These are phyloP conservation scores for Colletotrichum sp. DNA, from an alignment of 2,329 filamentous ascomycete genomes.

Conservation along the genomic window DNA sequence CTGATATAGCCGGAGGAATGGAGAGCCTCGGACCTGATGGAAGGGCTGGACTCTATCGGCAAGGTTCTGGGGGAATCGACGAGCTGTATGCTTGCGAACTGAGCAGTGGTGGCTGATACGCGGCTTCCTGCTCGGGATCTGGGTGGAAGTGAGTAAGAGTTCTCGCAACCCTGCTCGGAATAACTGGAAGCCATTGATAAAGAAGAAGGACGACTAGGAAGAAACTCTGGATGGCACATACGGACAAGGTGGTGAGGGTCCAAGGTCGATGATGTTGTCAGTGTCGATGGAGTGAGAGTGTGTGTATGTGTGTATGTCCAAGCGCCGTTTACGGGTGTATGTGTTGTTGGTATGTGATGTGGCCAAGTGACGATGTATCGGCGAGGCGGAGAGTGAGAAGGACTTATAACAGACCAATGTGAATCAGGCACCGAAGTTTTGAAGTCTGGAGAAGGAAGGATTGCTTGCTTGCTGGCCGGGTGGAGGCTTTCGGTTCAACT, in stretches of 20 bases:
- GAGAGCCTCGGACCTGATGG: constrained; percentile 26
- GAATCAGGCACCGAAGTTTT: constrained; percentile 14
- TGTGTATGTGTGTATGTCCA: constrained; percentile 3
- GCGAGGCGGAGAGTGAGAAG: not conserved
- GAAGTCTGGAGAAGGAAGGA: constrained; percentile 18
- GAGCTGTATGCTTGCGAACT: constrained; percentile 29
- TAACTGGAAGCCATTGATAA: constrained; percentile 32
- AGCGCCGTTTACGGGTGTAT: not conserved
- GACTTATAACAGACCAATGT: constrained; percentile 19
- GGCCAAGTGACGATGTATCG: constrained; percentile 13
- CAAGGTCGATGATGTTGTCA: not conserved
- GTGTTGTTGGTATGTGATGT: constrained; percentile 5
- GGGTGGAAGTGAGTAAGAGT: constrained; percentile 39
- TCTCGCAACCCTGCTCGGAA: constrained; percentile 30
- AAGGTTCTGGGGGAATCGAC: constrained; percentile 28
- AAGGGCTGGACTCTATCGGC: constrained; percentile 26
- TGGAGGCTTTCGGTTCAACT: constrained; percentile 21
- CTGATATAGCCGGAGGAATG: constrained; percentile 32
- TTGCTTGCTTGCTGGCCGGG: constrained; percentile 16
- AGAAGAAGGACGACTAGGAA: constrained; percentile 26
- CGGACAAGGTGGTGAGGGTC: constrained; percentile 18
- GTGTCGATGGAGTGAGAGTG: not conserved
- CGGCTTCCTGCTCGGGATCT: constrained; percentile 35
- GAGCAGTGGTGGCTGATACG: constrained; percentile 32
- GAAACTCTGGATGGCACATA: constrained; percentile 32